Evolutionary conservation across 495 filamentous ascomycete genomes (phyloP).

Genomic region (Beverwykella pulmonaria): DNA sequence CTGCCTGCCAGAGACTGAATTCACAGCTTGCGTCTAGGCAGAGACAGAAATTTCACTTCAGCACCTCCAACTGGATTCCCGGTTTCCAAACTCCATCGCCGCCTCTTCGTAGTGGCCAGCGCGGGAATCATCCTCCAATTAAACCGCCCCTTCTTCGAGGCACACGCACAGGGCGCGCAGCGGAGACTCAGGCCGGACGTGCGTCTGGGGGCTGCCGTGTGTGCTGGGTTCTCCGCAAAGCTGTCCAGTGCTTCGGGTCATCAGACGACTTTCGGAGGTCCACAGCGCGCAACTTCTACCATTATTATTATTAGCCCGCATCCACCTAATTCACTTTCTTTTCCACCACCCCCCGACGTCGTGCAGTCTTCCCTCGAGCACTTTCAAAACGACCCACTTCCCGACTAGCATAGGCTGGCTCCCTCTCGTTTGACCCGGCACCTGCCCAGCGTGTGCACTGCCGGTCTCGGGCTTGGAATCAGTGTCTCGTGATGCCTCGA

Average conservation of each 20-base stretch:
- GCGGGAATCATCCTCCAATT: slow-evolving; percentile 17
- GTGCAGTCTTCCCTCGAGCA: background rate
- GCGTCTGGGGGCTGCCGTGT: slow-evolving; percentile 23
- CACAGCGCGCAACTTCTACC: background rate
- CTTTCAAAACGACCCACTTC: slow-evolving; percentile 4
- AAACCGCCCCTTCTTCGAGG: slow-evolving; percentile 1
- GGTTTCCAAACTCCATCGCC: no score
- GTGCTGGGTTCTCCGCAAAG: slow-evolving; percentile 26
- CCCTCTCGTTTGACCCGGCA: background rate
- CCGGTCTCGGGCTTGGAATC: slow-evolving; percentile 9
- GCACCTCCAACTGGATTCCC: no score
- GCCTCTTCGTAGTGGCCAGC: background rate
- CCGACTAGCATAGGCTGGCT: slow-evolving; percentile 1
- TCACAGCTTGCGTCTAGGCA: no score
- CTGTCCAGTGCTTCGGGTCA: slow-evolving; percentile 25
- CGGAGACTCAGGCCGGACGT: slow-evolving; percentile 8
- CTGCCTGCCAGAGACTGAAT: no score
- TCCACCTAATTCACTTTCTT: slow-evolving; percentile 20
- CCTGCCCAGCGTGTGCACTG: background rate
- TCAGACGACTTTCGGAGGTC: slow-evolving; percentile 15
- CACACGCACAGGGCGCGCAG: slow-evolving; percentile 22
- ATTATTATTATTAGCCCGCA: slow-evolving; percentile 29
- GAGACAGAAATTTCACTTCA: no score
- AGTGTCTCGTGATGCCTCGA: slow-evolving; percentile 25
- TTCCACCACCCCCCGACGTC: slow-evolving; percentile 3